Evolutionary conservation across 805 yeast genomes (phyloP).

Genomic region (Saccharomycopsis amapae): DNA sequence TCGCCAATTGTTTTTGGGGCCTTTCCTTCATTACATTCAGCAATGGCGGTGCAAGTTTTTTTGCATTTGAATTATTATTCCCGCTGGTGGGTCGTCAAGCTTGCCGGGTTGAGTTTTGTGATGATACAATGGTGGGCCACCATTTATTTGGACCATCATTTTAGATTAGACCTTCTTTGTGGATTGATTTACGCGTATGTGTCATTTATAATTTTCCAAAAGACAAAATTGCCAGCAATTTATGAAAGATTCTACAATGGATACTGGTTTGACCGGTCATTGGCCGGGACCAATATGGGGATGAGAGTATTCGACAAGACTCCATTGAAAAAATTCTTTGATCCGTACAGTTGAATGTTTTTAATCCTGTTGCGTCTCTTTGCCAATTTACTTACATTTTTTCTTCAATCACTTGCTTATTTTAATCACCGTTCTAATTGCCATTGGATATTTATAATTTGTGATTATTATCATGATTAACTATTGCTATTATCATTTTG

Average conservation of each 20-base stretch:
- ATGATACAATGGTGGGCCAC: conserved; percentile 69
- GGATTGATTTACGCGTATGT: conserved; percentile 48
- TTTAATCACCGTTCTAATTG: no score
- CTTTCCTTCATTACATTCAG: conserved; percentile 55
- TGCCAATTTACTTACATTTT: no score
- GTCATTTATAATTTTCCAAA: conserved; percentile 37
- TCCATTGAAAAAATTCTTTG: conserved; percentile 44
- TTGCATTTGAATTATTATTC: conserved; percentile 24
- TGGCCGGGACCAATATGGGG: conserved; percentile 66
- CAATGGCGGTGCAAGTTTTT: conserved; percentile 49
- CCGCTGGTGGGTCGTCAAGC: conserved; percentile 21
- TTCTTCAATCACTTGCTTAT: no score
- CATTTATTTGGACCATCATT: conserved; percentile 66
- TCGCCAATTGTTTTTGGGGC: conserved; percentile 68
- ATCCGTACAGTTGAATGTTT: no score
- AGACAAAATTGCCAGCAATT: conserved; percentile 22
- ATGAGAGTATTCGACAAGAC: conserved; percentile 54
- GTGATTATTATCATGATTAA: no score
- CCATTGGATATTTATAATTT: no score
- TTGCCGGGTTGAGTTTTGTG: conserved; percentile 38
- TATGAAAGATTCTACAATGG: conserved; percentile 34
- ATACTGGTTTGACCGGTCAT: conserved; percentile 23
- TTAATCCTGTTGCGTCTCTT: no score
- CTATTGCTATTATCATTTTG: no score
- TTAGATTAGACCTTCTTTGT: conserved; percentile 52